Percentiles rank a stretch among this genome's conserved stretches.
These are phyloP conservation scores for Pyrenochaeta sp. DNA, from an alignment of 2,329 filamentous ascomycete genomes.

Conservation along the genomic window DNA sequence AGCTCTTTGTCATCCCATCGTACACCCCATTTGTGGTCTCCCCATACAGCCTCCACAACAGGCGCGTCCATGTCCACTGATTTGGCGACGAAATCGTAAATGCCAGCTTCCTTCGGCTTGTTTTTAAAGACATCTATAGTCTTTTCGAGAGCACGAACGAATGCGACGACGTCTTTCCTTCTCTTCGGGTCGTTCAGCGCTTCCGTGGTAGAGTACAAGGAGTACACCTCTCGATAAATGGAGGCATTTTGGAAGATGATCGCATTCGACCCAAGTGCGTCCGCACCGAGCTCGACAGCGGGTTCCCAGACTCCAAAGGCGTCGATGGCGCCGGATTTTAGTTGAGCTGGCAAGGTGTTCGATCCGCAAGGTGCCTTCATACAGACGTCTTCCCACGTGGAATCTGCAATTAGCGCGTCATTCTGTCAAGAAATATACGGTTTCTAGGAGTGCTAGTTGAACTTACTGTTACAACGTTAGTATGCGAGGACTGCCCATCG, in stretches of 20 bases:
- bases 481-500: too few relatives aligned
- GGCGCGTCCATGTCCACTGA: constrained; percentile 21
- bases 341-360: constrained; percentile 23
- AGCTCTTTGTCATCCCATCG: constrained; percentile 20
- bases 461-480: constrained; percentile 1
- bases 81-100: constrained; percentile 25
- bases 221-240: constrained; percentile 35
- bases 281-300: constrained; percentile 27
- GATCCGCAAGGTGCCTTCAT: constrained; percentile 29
- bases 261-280: constrained; percentile 22
- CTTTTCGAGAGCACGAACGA: constrained; percentile 33
- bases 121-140: constrained; percentile 25
- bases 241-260: constrained; percentile 29
- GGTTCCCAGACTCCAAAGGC: constrained; percentile 40
- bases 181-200: constrained; percentile 25
- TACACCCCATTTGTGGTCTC: constrained; percentile 32
- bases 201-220: constrained; percentile 31
- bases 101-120: constrained; percentile 12
- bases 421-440: too few relatives aligned
- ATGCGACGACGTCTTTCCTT: constrained; percentile 31
- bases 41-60: constrained; percentile 32
- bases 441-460: too few relatives aligned
- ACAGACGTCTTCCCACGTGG: constrained; percentile 12
- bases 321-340: constrained; percentile 23
- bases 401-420: background rate